Evolutionary conservation across 164 flowering plant genomes (phyloP), one percentile per base, ranked within the genome.

Genomic region (Cinnamomum micranthum): DNA sequence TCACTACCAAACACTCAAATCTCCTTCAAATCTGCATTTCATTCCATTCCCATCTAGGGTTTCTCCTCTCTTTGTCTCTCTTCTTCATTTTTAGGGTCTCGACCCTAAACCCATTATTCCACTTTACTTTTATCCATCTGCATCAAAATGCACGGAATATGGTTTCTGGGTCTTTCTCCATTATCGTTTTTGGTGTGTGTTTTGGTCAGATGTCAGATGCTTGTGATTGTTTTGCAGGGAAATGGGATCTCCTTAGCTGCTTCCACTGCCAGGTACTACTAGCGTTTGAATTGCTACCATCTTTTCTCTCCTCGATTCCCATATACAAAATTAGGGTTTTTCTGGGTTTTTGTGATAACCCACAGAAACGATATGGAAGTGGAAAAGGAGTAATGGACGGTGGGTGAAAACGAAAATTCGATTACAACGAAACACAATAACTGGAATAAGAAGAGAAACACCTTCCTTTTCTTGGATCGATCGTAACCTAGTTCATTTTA

Each of bases 111-210:
- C 20, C 60, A 55, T 20, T 1, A 15, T 6, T 19, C 60, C 11
- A 41, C 47, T 41, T 41, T 9, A 41, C 10, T 47, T 13, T 75
- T 75, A 65, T 64, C 47, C 79, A 35, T 68, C 51, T 28, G 4
- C 33, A 22, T 62, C 33, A 47, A 1, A 60, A 72, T 71, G 47
- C 31, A 7, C 68, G 14, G 23, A 73, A 80, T 6, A 76, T 81
- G 75, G 75, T 73, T 77, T 79, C 33, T 83, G 77, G 81, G 81
- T 52, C 35, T 77, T 64, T 47, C 23, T 65, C 62, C 24, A 73
- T 81, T 80, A 41, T 63, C 58, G 70, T 58, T 13, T 47, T 80
- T 65, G 24, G 27, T 4, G 17, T 0, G 47, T 41, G 10, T 41
- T 33, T 67, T 9, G 41, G 19, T 31, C 17, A 25, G 67, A 64